Evolutionary conservation across 2,329 filamentous ascomycete species (phyloP), one percentile per base, ranked within the genome.

Genomic region (Aspergillus fijiensis): DNA sequence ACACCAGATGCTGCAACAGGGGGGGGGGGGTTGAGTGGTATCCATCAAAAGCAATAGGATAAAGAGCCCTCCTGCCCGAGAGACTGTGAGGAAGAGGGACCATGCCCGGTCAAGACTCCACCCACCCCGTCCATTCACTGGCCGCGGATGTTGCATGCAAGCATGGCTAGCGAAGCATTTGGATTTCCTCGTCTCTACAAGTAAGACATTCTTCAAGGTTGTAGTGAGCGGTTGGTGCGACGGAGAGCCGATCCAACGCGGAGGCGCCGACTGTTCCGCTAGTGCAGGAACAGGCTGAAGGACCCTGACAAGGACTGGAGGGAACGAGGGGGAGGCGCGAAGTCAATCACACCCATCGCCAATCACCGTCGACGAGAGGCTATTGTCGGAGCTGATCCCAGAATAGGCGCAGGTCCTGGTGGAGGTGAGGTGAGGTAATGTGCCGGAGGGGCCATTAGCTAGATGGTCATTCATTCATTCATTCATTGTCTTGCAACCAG

Each of bases 211-310:
- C 51, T 9, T 11, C 23, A 31, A 42, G 16, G 5, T 12, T 39
- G 21, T 35, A 42, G 23, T 57, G 39, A 53, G 27, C 23, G 25
- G 23, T 53, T 27, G 35, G 51, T 53, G 51, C n/a, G 16, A 53
- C 51, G 16, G 42, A 25, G 21, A 12, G 21, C 33, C 49, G 49
- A 51, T 42, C 60, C 58, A 55, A 62, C 57, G 49, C 39, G 6
- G 39, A 25, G 21, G 23, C 50, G 57, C 53, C 57, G 60, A 50
- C 45, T 51, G 53, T 51, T 23, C 42, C 51, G 42, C 64, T 68
- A 65, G 61, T 65, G 60, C 67, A 70, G 68, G 67, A 66, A 66
- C 65, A 49, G 33, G 21, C 16, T 45, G 19, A 42, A 48, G 21
- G 48, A 33, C 25, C 47, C 47, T 51, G 47, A 42, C 53, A 19